These are phyloP conservation scores for Globisporangium cystogenes DNA, from an alignment of 352 stramenopile genomes.

Conservation along the genomic window DNA sequence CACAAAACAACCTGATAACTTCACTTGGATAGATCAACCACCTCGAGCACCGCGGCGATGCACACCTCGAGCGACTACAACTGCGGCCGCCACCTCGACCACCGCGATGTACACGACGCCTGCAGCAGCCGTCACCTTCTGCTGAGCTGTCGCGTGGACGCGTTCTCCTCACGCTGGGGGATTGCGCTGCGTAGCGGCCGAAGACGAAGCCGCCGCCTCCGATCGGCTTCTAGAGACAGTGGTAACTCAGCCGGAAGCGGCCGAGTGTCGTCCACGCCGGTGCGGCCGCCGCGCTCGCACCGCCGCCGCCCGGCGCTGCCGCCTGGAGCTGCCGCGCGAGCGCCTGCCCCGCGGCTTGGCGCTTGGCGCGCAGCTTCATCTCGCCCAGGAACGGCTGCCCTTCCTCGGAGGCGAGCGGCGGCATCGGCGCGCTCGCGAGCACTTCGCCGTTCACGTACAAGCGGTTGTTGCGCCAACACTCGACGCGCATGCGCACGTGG, in stretches of 20 bases:
- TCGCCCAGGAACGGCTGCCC: slow-evolving; percentile 38
- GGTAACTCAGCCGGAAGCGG: slow-evolving; percentile 30
- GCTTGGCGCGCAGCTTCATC: slow-evolving; percentile 45
- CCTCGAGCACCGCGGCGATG: too few relatives aligned
- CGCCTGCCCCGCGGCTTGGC: slow-evolving; percentile 25
- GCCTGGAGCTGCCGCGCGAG: slow-evolving; percentile 13
- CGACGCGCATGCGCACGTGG: slow-evolving; percentile 36
- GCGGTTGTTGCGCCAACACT: slow-evolving; percentile 32
- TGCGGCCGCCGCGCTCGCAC: not conserved
- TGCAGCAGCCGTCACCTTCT: too few relatives aligned
- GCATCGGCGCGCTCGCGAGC: slow-evolving; percentile 22
- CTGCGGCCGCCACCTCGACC: too few relatives aligned
- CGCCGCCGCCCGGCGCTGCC: not conserved
- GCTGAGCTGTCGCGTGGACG: too few relatives aligned
- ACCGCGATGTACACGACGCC: too few relatives aligned
- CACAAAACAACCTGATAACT: too few relatives aligned
- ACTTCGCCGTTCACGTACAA: slow-evolving; percentile 45
- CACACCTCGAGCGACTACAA: too few relatives aligned
- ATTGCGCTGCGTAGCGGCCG: too few relatives aligned
- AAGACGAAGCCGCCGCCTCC: too few relatives aligned
- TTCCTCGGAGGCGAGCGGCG: slow-evolving; percentile 25
- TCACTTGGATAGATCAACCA: too few relatives aligned
- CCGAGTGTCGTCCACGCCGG: slow-evolving; percentile 23
- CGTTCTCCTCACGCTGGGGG: too few relatives aligned
- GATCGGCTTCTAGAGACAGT: slow-evolving; percentile 4